A percentile compares a stretch with the other conserved stretches of the same genome.
Conservation (phyloP, 192 early-diverging fungal genomes). For the Mortierella antarctica region DNA sequence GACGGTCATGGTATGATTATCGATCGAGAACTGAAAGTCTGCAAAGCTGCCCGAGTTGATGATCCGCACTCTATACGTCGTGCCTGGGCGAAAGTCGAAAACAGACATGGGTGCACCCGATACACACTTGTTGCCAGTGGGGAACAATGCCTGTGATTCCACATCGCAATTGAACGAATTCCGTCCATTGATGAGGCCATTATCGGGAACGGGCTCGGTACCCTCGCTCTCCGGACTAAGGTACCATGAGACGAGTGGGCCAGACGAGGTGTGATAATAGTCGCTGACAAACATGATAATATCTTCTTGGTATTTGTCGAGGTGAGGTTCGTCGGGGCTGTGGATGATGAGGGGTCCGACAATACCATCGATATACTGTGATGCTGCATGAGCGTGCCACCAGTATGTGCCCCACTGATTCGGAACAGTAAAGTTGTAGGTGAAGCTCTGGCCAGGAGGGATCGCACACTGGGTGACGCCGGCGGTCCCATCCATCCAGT, state of each 20-base stretch:
- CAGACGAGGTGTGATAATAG: conserved; percentile 42
- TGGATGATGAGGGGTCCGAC: conserved; percentile 44
- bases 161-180: conserved; percentile 24
- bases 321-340: conserved; percentile 45
- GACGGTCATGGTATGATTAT: conserved; percentile 49
- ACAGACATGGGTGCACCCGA: conserved; percentile 13
- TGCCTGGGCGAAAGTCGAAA: conserved; percentile 36
- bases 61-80: conserved; percentile 47
- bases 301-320: conserved; percentile 53
- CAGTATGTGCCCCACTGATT: conserved; percentile 61
- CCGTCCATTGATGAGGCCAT: conserved; percentile 29
- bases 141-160: conserved; percentile 24
- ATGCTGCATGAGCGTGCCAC: conserved; percentile 58
- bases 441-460: conserved; percentile 50
- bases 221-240: conserved; percentile 42
- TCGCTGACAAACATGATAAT: conserved; percentile 55
- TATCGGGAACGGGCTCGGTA: conserved; percentile 36
- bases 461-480: conserved; percentile 57
- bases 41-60: conserved; percentile 50
- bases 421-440: conserved; percentile 54
- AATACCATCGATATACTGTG: conserved; percentile 53
- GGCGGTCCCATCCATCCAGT: conserved; percentile 60
- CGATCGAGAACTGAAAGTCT: conserved; percentile 54
- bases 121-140: conserved; percentile 22
- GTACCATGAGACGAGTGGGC: conserved; percentile 46